A percentile compares a stretch with the other conserved stretches of the same genome.
phyloP scores from a whole-genome alignment of 352 stramenopile genomes.

The Halophytophthora batemanensis region DNA sequence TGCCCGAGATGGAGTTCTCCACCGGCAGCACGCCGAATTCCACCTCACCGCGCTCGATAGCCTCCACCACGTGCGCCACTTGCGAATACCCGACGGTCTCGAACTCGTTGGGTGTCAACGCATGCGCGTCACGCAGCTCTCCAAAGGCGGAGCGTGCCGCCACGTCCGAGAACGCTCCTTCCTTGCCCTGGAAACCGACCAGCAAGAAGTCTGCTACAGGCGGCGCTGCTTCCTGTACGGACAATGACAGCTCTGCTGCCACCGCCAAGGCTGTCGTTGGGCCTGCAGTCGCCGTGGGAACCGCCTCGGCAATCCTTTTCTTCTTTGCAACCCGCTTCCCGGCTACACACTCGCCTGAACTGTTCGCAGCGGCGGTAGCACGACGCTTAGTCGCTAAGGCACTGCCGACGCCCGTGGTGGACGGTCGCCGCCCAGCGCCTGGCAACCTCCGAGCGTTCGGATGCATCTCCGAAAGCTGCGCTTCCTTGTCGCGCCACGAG shows the following conservation, averaged over 20 bases:
- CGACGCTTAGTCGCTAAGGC: neutral
- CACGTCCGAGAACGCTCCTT: conserved; percentile 71
- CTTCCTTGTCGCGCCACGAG: conserved; percentile 62
- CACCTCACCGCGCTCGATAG: conserved; percentile 54
- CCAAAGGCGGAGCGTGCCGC: conserved; percentile 53
- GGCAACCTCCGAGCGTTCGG: conserved; percentile 56
- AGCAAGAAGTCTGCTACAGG: conserved; percentile 38
- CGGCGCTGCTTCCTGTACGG: neutral
- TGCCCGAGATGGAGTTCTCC: conserved; percentile 74
- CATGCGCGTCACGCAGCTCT: conserved; percentile 44
- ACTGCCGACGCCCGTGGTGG: neutral
- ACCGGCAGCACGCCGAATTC: conserved; percentile 62
- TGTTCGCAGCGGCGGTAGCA: neutral
- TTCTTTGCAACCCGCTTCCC: too few relatives aligned
- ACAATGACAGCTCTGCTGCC: neutral
- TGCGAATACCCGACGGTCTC: conserved; percentile 63
- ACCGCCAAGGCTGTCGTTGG: neutral
- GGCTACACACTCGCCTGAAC: neutral
- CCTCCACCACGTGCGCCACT: conserved; percentile 50
- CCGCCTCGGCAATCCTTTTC: conserved; percentile 4
- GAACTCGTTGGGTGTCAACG: conserved; percentile 44
- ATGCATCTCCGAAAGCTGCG: conserved; percentile 48
- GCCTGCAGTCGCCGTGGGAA: neutral
- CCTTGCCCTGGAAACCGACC: conserved; percentile 68
- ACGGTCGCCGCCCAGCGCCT: conserved; percentile 42